Conservation (phyloP, 1,284 basidiomycete genomes). For the Rhodotorula glutinis region DNA sequence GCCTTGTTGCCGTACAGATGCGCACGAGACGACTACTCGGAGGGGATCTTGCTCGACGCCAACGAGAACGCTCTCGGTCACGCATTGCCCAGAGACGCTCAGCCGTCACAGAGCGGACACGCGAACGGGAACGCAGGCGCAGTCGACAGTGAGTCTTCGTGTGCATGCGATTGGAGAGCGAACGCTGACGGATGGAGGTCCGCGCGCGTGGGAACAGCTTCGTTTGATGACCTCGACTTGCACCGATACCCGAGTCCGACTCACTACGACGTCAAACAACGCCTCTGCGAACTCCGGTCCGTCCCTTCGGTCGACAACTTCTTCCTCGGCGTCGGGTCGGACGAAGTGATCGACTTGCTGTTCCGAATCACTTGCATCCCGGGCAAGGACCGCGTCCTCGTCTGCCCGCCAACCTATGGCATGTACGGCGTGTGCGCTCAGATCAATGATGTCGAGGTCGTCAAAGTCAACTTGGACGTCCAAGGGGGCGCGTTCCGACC, state of each 20-base stretch:
- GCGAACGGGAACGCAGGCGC: not conserved
- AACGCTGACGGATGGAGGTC: too few species aligned
- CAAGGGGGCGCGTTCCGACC: constrained; percentile 74
- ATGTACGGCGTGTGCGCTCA: constrained; percentile 96
- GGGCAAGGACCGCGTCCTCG: constrained; percentile 58
- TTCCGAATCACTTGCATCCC: constrained; percentile 86
- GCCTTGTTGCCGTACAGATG: constrained; percentile 89
- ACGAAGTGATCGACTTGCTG: constrained; percentile 93
- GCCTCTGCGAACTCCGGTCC: constrained; percentile 67
- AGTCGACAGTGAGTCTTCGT: constrained; percentile 16
- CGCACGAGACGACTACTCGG: constrained; percentile 90
- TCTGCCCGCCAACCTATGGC: constrained; percentile 87
- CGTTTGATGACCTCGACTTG: constrained; percentile 54
- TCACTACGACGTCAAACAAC: constrained; percentile 72
- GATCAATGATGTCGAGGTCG: constrained; percentile 85
- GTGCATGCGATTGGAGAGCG: too few species aligned
- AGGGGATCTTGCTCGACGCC: constrained; percentile 82
- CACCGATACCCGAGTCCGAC: constrained; percentile 86
- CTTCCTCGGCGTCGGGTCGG: constrained; percentile 93
- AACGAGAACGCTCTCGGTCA: constrained; percentile 95
- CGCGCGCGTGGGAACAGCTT: too few species aligned
- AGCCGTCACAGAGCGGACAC: not conserved
- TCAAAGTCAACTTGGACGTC: constrained; percentile 74
- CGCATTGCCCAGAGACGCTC: constrained; percentile 58
- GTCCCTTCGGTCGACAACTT: constrained; percentile 63